Evolutionary conservation across 495 filamentous ascomycete species (phyloP).

Genomic region (Barbatosphaeria neglecta): DNA sequence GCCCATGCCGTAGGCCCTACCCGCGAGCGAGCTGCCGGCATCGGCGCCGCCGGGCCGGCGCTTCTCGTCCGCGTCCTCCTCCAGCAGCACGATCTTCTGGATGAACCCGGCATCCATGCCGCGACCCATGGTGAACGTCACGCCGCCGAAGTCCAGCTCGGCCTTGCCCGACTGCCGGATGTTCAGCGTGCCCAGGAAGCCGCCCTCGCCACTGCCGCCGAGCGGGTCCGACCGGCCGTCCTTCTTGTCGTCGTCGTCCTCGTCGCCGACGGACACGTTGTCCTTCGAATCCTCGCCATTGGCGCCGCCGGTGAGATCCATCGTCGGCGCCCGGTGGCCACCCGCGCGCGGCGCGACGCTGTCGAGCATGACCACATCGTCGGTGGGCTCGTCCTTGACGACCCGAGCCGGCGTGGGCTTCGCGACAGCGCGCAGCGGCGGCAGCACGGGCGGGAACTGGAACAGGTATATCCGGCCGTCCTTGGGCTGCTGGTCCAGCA

Average conservation of each 20-base stretch:
- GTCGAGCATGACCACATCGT: constrained; percentile 15
- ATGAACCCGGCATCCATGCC: constrained; percentile 32
- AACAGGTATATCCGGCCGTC: constrained; percentile 50
- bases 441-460: constrained; percentile 51
- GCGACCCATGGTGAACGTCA: constrained; percentile 29
- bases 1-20: constrained; percentile 43
- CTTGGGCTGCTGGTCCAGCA: not conserved
- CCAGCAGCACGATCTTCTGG: constrained; percentile 31
- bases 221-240: constrained; percentile 2
- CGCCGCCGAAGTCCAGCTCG: constrained; percentile 51
- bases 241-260: constrained; percentile 8
- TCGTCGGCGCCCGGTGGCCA: constrained; percentile 9
- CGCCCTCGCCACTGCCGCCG: constrained; percentile 17
- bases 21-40: constrained; percentile 17
- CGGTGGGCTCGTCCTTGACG: constrained; percentile 19
- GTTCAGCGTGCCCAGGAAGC: constrained; percentile 46
- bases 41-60: constrained; percentile 15
- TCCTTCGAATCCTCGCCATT: constrained; percentile 14
- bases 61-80: constrained; percentile 30
- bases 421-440: constrained; percentile 31
- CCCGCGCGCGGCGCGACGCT: constrained; percentile 4
- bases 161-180: constrained; percentile 49
- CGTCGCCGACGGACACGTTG: constrained; percentile 15
- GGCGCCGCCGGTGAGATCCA: constrained; percentile 25
- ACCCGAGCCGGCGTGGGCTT: constrained; percentile 1